Base-by-base conservation (phyloP, 208 protist genomes). In the Acanthamoeba culbertsoni region DNA sequence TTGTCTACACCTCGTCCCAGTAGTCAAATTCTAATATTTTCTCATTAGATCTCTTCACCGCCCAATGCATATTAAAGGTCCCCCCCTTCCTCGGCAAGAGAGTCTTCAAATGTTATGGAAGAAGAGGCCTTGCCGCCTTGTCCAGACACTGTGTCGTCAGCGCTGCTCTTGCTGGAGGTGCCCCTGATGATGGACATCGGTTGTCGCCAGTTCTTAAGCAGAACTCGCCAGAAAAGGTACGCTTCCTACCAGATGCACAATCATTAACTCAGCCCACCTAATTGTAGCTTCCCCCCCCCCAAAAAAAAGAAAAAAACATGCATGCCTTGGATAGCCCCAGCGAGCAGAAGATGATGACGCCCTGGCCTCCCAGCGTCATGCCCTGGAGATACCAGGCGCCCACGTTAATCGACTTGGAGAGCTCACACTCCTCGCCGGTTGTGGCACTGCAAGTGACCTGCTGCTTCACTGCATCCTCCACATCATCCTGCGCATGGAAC, bases 151-250 rank as follows among this genome's bases (percentile, higher is more conserved):
- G 68, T 77, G 0, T 82, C 71, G 2, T 82, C 71, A 26, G 71
- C 46, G 3, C 35, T 4, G 71, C 71, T 82, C 43, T 82, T 82
- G 71, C 42, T 82, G 12, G 43, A 31, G 71, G 26, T 18, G 18
- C 48, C 45, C 42, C 26, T 48, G 51, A 90, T 43, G 2, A 90
- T 65, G 20, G 82, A 68, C 82, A 62, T 48, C 5, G 82, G 82
- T 3, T 90, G 51, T 26, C 82, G 48, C 82, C 82, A 90, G 51
- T 90, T 90, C 51, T 65, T 63, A n/a, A 90, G 26, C 48, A 90
- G 46, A 33, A 48, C 26, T 5, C 33, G 35, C 82, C 82, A 90
- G 37, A 90, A 90, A 16, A 62, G 20, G 26, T 43, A 90, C 2
- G 82, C 18, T 31, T 90, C 82, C 51, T 65, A 63, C 14, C 45